Percentiles rank a stretch among this genome's conserved stretches.
These are phyloP conservation scores for Phanerochaete sordida DNA, from an alignment of 768 basidiomycete species.

Conservation along the genomic window DNA sequence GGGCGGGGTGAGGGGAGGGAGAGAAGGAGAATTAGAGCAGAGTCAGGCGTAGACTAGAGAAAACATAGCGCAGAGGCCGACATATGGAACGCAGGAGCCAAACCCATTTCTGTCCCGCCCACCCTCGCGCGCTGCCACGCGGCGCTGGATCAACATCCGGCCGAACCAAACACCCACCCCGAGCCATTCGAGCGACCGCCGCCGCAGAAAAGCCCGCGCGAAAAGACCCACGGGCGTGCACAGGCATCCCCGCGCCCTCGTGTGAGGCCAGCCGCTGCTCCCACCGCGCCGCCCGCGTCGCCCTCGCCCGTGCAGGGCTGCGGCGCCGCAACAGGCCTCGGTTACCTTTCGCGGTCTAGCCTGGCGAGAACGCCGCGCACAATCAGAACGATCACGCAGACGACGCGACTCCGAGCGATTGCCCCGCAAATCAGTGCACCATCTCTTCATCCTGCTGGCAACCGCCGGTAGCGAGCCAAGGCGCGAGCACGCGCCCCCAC, in stretches of 20 bases:
- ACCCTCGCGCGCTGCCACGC: slow-evolving; percentile 8
- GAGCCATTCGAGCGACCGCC: neutral
- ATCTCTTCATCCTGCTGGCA: neutral
- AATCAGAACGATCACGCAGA: neutral
- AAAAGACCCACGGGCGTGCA: neutral
- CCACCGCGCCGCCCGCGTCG: neutral
- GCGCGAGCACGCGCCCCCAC: neutral
- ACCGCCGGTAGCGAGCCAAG: neutral
- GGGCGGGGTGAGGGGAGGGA: neutral
- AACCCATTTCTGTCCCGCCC: neutral
- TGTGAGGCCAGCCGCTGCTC: neutral
- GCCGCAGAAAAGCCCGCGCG: too few relatives aligned
- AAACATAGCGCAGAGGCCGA: slow-evolving; percentile 4
- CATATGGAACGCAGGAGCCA: slow-evolving; percentile 2
- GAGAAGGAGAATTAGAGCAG: slow-evolving; percentile 1
- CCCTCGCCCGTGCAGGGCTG: neutral
- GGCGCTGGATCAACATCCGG: neutral
- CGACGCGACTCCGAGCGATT: neutral
- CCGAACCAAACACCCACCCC: neutral
- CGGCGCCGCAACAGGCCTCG: neutral
- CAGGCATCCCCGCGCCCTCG: neutral
- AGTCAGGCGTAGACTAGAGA: neutral
- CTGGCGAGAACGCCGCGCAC: neutral
- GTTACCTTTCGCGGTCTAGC: neutral
- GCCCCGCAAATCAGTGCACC: neutral